Evolutionary conservation across 2,329 filamentous ascomycete species (phyloP).

Genomic region (Apiospora phragmitis): DNA sequence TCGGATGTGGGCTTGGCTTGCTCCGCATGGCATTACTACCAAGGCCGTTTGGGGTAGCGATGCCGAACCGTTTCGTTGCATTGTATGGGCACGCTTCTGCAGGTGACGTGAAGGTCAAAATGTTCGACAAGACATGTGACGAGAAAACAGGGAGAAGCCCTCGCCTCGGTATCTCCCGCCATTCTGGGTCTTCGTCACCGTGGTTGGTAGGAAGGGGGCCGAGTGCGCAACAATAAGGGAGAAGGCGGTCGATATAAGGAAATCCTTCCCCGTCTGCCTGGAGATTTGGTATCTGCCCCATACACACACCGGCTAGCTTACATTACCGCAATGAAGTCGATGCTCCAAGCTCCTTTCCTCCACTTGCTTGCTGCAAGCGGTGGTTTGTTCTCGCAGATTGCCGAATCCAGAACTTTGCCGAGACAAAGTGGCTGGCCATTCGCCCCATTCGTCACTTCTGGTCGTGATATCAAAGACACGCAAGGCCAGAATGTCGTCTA

Average conservation of each 20-base stretch:
- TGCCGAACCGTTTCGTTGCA: neutral
- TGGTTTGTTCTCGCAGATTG: slow-evolving; percentile 17
- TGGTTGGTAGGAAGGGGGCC: neutral
- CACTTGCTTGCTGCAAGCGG: slow-evolving; percentile 26
- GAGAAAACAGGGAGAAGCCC: neutral
- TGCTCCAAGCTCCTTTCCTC: slow-evolving; percentile 16
- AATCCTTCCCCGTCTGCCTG: neutral
- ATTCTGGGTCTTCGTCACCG: neutral
- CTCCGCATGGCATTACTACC: neutral
- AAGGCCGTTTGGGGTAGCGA: neutral
- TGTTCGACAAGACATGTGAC: neutral
- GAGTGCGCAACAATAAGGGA: neutral
- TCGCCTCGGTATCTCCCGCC: neutral
- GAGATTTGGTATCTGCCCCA: too few relatives aligned
- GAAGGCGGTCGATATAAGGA: neutral
- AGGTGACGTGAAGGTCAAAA: neutral
- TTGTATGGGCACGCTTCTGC: neutral
- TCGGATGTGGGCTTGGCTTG: neutral
- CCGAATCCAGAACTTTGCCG: slow-evolving; percentile 14
- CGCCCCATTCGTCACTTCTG: slow-evolving; percentile 38
- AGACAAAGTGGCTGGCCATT: slow-evolving; percentile 28
- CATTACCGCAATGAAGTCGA: neutral
- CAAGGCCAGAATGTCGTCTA: slow-evolving; percentile 46
- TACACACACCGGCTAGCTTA: neutral
- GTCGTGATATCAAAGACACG: slow-evolving; percentile 44